Percentiles rank a stretch among this genome's conserved stretches.
phyloP scores from a whole-genome alignment of 177 flowering plant species.

The Vitis hybrid region DNA sequence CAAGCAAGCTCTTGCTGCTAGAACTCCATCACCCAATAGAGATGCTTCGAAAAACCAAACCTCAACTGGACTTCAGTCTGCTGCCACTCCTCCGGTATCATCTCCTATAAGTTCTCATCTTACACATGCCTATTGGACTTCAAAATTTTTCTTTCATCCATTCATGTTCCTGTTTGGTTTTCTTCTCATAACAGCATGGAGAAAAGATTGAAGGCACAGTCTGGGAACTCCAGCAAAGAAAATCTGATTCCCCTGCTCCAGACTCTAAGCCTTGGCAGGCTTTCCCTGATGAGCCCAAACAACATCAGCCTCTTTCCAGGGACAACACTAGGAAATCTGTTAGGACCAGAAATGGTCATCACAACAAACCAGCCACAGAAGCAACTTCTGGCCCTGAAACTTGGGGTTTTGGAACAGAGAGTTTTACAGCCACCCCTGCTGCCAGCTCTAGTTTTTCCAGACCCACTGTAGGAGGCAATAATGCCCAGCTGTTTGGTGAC shows the following conservation, averaged over 20 bases:
- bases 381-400: conserved; percentile 29
- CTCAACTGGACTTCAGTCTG: conserved; percentile 31
- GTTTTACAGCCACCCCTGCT: conserved; percentile 61
- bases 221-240: conserved; percentile 60
- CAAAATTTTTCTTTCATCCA: neutral
- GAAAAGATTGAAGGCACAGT: conserved; percentile 57
- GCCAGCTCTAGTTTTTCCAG: conserved; percentile 35
- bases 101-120: neutral
- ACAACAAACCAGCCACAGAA: conserved; percentile 38
- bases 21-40: conserved; percentile 57
- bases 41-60: conserved; percentile 41
- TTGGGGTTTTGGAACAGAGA: conserved; percentile 87
- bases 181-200: conserved; percentile 29
- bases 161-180: neutral
- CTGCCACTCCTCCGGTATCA: conserved; percentile 37
- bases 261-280: conserved; percentile 71
- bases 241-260: conserved; percentile 33
- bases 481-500: conserved; percentile 47
- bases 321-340: conserved; percentile 48
- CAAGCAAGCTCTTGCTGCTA: conserved; percentile 59
- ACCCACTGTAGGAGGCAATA: conserved; percentile 32
- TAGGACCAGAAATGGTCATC: conserved; percentile 61
- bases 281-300: conserved; percentile 44
- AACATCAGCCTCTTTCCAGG: conserved; percentile 21
- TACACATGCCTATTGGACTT: neutral